Conservation (phyloP, 768 basidiomycete genomes). For the Russula lepida region DNA sequence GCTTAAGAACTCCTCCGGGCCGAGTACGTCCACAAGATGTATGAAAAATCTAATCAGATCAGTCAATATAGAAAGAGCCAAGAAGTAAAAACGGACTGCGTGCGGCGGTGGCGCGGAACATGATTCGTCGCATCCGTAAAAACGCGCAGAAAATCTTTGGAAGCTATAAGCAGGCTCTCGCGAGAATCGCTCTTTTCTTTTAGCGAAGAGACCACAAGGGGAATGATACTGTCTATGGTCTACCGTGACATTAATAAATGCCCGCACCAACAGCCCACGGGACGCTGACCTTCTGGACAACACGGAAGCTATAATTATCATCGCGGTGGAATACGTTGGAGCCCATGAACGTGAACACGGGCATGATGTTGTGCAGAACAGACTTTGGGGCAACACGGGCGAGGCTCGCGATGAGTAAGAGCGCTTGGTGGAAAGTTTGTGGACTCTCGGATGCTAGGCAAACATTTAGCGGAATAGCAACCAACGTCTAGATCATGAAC, state of each 20-base stretch:
- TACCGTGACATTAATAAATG: slow-evolving; percentile 25
- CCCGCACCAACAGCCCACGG: not conserved
- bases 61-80: not conserved
- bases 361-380: slow-evolving; percentile 92
- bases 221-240: slow-evolving; percentile 92
- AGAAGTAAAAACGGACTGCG: slow-evolving; percentile 48
- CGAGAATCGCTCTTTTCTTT: slow-evolving; percentile 45
- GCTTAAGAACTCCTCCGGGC: slow-evolving; percentile 69
- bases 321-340: slow-evolving; percentile 97
- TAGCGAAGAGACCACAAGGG: slow-evolving; percentile 81
- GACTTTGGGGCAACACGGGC: slow-evolving; percentile 83
- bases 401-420: slow-evolving; percentile 78
- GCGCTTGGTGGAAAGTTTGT: slow-evolving; percentile 88
- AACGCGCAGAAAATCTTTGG: slow-evolving; percentile 76
- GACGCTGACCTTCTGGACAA: slow-evolving; percentile 74
- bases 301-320: slow-evolving; percentile 89
- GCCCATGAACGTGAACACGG: slow-evolving; percentile 99
- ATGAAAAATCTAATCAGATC: slow-evolving; percentile 63
- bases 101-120: slow-evolving; percentile 86
- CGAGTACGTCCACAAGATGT: slow-evolving; percentile 78
- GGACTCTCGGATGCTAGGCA: slow-evolving; percentile 75
- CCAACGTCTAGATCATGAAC: slow-evolving; percentile 14
- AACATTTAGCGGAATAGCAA: slow-evolving; percentile 2
- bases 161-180: slow-evolving; percentile 56
- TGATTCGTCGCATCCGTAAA: slow-evolving; percentile 92